Base-by-base conservation (phyloP, 768 basidiomycete species). In the Collybiopsis confluens region DNA sequence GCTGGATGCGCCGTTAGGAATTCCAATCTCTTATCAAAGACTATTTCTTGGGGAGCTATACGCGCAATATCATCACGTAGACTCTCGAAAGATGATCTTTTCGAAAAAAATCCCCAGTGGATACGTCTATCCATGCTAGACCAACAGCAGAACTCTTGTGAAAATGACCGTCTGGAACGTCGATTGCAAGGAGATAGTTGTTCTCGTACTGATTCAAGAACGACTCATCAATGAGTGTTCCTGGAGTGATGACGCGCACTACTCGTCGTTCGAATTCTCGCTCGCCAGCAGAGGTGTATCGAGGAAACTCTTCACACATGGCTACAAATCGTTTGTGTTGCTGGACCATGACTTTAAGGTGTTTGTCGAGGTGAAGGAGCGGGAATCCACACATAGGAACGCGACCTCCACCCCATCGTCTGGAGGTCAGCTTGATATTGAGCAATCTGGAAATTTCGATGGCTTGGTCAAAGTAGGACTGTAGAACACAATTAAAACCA, bases 401-500 rank as follows among this genome's bases (percentile, higher is more conserved):
- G 38, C 79, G 77, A 15, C 77, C 72, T 16, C 80, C 83, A 56
- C 80, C 80, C 90, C 88, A 91, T 61, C 80, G 80, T 55, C 86
- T 80, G 55, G 82, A 80, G 2, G 92, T 86, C 21, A 94, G 73
- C 61, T 92, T 95, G 69, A 96, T 93, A 59, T 82, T 83, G 10
- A 97, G 77, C 15, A 94, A 71, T 27, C 74, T 76, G 3, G 92
- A 76, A 5, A 98, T 83, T 55, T 89, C 84, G 13, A 73, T 70
- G 7, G 94, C 93, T 76, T 95, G 95, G 37, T 90, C 87, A 61
- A 96, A 98, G 67, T 97, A 97, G 0, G 95, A 95, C 94, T 98
- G 51, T 21, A 16, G 42, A 15, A 43, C 16, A 33, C 28, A 33
- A 2, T 21, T 47, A 5, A 47, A 33, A 11, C 1, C 33, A 23